Evolutionary conservation across 129 eudicot species (phyloP).

Genomic region (Smallanthus sonchifolius): DNA sequence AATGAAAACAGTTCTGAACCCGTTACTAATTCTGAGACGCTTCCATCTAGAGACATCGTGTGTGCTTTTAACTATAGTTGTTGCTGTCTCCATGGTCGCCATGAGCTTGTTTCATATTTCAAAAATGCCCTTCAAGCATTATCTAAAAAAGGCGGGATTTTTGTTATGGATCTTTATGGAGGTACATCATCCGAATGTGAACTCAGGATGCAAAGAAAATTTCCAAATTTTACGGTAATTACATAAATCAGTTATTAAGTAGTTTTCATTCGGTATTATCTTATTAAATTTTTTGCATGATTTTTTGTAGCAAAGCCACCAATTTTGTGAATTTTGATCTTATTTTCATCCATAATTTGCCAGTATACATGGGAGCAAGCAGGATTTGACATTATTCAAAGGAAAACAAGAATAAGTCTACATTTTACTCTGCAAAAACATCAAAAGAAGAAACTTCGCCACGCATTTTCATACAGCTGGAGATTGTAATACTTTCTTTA

Average conservation of each 20-base stretch:
- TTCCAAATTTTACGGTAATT: constrained; percentile 83
- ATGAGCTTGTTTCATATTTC: constrained; percentile 84
- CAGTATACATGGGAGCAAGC: constrained; percentile 98
- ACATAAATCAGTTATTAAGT: neutral
- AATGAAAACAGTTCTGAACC: constrained; percentile 31
- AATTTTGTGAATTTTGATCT: neutral
- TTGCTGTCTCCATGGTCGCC: constrained; percentile 83
- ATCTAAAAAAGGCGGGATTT: constrained; percentile 77
- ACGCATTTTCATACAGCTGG: constrained; percentile 98
- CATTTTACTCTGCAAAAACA: constrained; percentile 73
- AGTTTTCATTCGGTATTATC: neutral
- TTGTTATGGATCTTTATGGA: constrained; percentile 98
- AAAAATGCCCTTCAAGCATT: constrained; percentile 56
- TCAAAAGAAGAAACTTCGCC: constrained; percentile 71
- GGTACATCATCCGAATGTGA: constrained; percentile 92
- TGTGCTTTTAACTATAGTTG: constrained; percentile 99
- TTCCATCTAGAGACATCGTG: constrained; percentile 78
- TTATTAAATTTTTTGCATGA: too few relatives aligned
- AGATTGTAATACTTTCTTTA: constrained; percentile 53
- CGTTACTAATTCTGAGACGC: constrained; percentile 21
- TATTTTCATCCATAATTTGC: neutral
- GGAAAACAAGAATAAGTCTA: constrained; percentile 94
- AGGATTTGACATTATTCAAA: constrained; percentile 75
- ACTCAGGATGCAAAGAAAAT: constrained; percentile 84
- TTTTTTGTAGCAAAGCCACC: too few relatives aligned